These are phyloP conservation scores for Zoysia pacifica DNA, from an alignment of 176 grass and related monocot genomes.

Conservation along the genomic window DNA sequence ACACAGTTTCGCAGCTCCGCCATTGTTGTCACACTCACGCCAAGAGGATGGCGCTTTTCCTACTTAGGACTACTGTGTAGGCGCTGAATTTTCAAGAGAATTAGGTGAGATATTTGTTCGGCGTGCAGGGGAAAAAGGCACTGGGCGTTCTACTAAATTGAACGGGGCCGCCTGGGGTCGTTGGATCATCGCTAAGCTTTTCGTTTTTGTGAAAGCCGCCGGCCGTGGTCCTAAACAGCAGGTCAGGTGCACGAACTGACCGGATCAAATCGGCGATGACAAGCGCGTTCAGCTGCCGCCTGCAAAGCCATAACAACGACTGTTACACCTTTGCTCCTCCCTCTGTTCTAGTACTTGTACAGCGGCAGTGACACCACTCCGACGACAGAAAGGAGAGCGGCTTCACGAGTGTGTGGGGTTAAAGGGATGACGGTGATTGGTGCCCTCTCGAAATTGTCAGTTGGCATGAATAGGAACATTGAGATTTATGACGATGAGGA, in stretches of 20 bases:
- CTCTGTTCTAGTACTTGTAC: too few relatives aligned
- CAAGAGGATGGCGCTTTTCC: conserved; percentile 8
- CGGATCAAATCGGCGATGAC: conserved; percentile 9
- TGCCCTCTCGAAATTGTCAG: too few relatives aligned
- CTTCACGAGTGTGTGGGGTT: too few relatives aligned
- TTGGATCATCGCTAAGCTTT: conserved; percentile 34
- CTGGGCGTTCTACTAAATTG: conserved; percentile 37
- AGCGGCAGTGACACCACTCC: too few relatives aligned
- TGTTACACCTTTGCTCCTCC: too few relatives aligned
- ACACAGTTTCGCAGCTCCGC: background rate
- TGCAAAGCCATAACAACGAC: background rate
- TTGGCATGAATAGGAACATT: too few relatives aligned
- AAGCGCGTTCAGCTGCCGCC: conserved; percentile 3
- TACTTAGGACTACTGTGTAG: background rate
- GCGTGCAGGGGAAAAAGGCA: conserved; percentile 32
- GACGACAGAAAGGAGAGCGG: too few relatives aligned
- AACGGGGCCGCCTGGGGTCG: conserved; percentile 10
- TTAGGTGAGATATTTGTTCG: conserved; percentile 49
- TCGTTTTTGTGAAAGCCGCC: background rate
- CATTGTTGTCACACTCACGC: conserved; percentile 18
- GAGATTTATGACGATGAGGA: too few relatives aligned
- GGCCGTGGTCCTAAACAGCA: conserved; percentile 21
- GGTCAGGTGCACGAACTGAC: conserved; percentile 34
- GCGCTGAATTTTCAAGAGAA: conserved; percentile 7
- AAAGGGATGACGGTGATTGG: too few relatives aligned